Conservation (phyloP, 1,284 basidiomycete species). For the Rhodotorula glutinis region DNA sequence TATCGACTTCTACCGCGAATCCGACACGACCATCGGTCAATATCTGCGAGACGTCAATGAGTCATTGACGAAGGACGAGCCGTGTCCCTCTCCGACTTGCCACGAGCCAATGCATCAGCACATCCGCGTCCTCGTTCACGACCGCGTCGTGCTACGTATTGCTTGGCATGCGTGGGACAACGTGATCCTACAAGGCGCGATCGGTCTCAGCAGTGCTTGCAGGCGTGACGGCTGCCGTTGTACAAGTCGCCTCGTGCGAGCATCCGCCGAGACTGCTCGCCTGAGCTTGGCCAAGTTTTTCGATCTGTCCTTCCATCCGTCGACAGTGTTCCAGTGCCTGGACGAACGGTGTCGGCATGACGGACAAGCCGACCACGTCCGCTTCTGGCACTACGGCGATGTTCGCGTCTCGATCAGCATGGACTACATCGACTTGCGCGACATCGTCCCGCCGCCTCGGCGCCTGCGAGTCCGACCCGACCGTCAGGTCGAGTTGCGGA, state of each 20-base stretch:
- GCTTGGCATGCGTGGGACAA: conserved; percentile 10
- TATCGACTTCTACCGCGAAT: conserved; percentile 86
- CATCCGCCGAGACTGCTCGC: conserved; percentile 84
- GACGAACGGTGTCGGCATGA: conserved; percentile 85
- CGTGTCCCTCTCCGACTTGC: conserved; percentile 77
- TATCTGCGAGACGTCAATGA: conserved; percentile 70
- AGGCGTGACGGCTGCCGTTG: conserved; percentile 15
- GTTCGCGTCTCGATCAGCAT: conserved; percentile 83
- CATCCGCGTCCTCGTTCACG: conserved; percentile 84
- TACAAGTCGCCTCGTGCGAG: conserved; percentile 68
- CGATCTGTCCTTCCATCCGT: conserved; percentile 86
- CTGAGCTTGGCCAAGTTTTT: conserved; percentile 83
- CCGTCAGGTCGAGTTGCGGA: conserved; percentile 81
- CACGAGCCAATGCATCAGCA: conserved; percentile 77
- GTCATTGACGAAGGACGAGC: conserved; percentile 63
- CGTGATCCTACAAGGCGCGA: neutral
- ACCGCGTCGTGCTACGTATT: conserved; percentile 53
- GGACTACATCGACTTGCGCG: conserved; percentile 75
- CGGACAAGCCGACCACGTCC: conserved; percentile 86
- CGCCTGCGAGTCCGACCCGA: conserved; percentile 79
- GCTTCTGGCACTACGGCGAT: conserved; percentile 74
- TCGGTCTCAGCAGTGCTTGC: conserved; percentile 40
- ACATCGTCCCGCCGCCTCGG: conserved; percentile 85
- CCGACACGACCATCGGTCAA: conserved; percentile 87
- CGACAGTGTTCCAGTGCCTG: conserved; percentile 73